phyloP scores from a whole-genome alignment of 306 rosid species.

The Rosa persica region DNA sequence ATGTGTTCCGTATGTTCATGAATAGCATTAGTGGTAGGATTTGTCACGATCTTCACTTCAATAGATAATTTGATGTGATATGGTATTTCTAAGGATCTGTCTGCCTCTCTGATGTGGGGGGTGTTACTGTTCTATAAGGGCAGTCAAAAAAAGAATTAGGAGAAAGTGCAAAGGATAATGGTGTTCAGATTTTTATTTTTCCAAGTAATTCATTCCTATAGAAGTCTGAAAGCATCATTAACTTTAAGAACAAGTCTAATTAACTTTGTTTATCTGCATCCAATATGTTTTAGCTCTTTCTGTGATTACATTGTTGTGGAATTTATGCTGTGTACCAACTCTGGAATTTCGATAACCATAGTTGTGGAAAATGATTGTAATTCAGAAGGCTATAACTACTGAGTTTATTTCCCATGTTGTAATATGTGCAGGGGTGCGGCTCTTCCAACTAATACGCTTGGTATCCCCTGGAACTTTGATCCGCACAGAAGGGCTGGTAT shows the following conservation, averaged over 20 bases:
- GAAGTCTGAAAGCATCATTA: not conserved
- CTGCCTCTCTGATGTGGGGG: not conserved
- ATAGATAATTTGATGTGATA: not conserved
- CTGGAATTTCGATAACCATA: not conserved
- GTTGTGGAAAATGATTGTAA: not conserved
- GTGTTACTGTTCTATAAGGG: not conserved
- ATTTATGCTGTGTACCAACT: not conserved
- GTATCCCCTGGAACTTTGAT: constrained; percentile 85
- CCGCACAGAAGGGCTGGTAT: constrained; percentile 86
- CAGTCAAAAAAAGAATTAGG: not conserved
- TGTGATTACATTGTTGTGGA: not conserved
- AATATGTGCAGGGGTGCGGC: constrained; percentile 82
- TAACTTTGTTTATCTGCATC: not conserved
- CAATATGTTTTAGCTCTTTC: not conserved
- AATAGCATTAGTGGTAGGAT: not conserved
- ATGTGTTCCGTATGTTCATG: not conserved
- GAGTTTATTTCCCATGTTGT: not conserved
- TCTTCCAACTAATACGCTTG: constrained; percentile 81
- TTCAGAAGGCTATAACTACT: not conserved
- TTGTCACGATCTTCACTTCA: not conserved
- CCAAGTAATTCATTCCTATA: not conserved
- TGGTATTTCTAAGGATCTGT: not conserved
- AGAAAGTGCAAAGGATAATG: not conserved
- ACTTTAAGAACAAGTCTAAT: not conserved
- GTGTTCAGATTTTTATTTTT: not conserved